Evolutionary conservation across 352 stramenopile genomes (phyloP).

Genomic region (Salisapilia sapeloensis): DNA sequence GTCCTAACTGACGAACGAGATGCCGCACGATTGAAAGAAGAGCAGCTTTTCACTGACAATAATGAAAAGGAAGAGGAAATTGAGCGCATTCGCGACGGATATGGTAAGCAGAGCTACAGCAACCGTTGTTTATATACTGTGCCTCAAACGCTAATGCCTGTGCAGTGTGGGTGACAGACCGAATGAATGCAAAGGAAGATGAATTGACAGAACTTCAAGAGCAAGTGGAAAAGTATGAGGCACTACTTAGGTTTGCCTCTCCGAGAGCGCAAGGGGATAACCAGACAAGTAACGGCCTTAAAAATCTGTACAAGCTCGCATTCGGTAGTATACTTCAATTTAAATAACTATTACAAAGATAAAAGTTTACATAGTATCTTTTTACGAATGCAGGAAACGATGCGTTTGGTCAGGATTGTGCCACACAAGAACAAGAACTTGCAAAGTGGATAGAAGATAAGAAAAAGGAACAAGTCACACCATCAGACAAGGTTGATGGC

Average conservation of each 20-base stretch:
- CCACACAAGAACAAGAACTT: no score
- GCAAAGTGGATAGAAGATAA: no score
- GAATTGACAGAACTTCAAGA: slow-evolving; percentile 72
- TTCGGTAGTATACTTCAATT: no score
- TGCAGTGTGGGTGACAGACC: slow-evolving; percentile 73
- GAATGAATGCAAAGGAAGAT: slow-evolving; percentile 81
- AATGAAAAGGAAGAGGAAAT: slow-evolving; percentile 82
- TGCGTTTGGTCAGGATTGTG: no score
- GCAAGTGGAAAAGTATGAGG: slow-evolving; percentile 72
- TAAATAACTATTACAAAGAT: no score
- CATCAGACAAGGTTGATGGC: no score
- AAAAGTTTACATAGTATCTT: no score
- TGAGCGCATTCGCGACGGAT: slow-evolving; percentile 71
- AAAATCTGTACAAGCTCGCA: no score
- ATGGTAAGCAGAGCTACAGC: slow-evolving; percentile 18
- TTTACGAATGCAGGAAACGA: no score
- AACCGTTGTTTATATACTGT: slow-evolving; percentile 2
- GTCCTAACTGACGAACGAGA: slow-evolving; percentile 74
- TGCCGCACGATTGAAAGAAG: slow-evolving; percentile 64
- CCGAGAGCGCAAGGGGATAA: no score
- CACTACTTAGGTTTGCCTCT: slow-evolving; percentile 16
- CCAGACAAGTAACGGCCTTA: no score
- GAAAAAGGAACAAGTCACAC: no score
- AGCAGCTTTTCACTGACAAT: slow-evolving; percentile 65
- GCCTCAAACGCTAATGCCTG: not conserved